Base-by-base conservation (phyloP, 164 flowering plant genomes). In the Kalanchoe fedtschenkoi region DNA sequence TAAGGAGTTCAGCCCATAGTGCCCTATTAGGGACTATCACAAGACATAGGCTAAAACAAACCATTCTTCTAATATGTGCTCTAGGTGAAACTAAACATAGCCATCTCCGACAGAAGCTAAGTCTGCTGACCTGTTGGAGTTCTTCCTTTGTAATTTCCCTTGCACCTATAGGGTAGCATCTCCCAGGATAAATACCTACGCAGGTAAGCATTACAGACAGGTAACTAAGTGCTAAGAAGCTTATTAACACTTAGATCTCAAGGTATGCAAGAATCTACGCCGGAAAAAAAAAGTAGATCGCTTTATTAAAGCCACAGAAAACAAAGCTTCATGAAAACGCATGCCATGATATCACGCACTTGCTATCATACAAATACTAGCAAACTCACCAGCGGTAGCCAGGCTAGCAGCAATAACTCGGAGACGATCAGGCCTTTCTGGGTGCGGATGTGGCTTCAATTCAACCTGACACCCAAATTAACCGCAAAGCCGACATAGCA, bases 361-460 rank as follows among this genome's bases (percentile, higher is more conserved):
- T 60, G 10, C n/a, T 26, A 29, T 19, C 47, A 19, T 42, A 57
- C 19, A 56, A 34, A 51, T 13, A 6, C 21, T 22, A 51, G 32
- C 58, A 37, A 61, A 65, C 71, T 54, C 38, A 90, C 99, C 99
- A 71, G 97, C 92, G 66, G 83, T 70, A 63, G 87, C 81, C 70
- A 93, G 89, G 76, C 92, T 82, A 61, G 96, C 97, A 65, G 77
- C 77, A 75, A 93, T 88, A 60, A 86, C 97, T 69, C 89, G 96
- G 63, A 93, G 85, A 58, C 99, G 99, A 71, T 93, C 95, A 34
- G 99, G 96, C 69, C 99, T 78, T 80, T 93, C 99, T 29, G 99
- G 99, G 70, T 93, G 99, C 53, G 91, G 96, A 74, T 79, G 88
- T 30, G 95, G 71, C 79, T 87, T 93, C 83, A 78, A 75, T 70